Conservation (phyloP, 2,329 filamentous ascomycete genomes). For the Bipolaris sorokiniana region DNA sequence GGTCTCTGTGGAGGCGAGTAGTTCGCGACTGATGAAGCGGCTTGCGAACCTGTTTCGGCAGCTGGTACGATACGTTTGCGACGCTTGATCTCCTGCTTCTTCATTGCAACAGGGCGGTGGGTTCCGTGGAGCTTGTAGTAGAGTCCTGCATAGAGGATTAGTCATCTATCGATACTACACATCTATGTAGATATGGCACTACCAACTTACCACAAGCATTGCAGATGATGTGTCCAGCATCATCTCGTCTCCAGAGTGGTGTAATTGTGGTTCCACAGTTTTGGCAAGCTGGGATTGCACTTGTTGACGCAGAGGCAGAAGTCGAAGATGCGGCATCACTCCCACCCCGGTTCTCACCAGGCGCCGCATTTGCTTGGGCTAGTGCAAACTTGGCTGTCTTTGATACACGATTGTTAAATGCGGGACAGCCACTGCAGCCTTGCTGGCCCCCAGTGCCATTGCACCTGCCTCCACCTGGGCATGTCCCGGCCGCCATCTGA, state of each 20-base stretch:
- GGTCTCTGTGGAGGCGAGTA: slow-evolving; percentile 40
- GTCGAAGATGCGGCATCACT: slow-evolving; percentile 31
- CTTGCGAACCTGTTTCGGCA: slow-evolving; percentile 52
- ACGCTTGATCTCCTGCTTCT: slow-evolving; percentile 95
- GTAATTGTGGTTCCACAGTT: slow-evolving; percentile 98
- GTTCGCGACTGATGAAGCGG: slow-evolving; percentile 34
- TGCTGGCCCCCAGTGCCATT: slow-evolving; percentile 96
- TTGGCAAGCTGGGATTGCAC: slow-evolving; percentile 86
- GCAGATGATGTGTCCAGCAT: slow-evolving; percentile 94
- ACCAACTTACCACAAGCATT: slow-evolving; percentile 86
- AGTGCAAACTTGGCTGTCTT: slow-evolving; percentile 78
- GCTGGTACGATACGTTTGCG: slow-evolving; percentile 93
- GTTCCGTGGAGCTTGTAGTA: slow-evolving; percentile 97
- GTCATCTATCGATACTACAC: slow-evolving; percentile 6
- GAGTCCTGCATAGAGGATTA: slow-evolving; percentile 65
- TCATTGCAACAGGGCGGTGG: slow-evolving; percentile 96
- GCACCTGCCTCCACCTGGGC: slow-evolving; percentile 90
- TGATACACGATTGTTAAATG: slow-evolving; percentile 94
- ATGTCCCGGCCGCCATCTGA: slow-evolving; percentile 80
- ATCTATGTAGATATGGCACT: not conserved
- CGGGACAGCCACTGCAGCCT: slow-evolving; percentile 93
- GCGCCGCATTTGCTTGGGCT: slow-evolving; percentile 48
- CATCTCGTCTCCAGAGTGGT: slow-evolving; percentile 92
- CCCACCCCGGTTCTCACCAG: slow-evolving; percentile 21
- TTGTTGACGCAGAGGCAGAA: slow-evolving; percentile 40